A percentile compares a stretch with the other conserved stretches of the same genome.
phyloP scores from a whole-genome alignment of 1,284 basidiomycete genomes.

The Rhodotorula sp. region DNA sequence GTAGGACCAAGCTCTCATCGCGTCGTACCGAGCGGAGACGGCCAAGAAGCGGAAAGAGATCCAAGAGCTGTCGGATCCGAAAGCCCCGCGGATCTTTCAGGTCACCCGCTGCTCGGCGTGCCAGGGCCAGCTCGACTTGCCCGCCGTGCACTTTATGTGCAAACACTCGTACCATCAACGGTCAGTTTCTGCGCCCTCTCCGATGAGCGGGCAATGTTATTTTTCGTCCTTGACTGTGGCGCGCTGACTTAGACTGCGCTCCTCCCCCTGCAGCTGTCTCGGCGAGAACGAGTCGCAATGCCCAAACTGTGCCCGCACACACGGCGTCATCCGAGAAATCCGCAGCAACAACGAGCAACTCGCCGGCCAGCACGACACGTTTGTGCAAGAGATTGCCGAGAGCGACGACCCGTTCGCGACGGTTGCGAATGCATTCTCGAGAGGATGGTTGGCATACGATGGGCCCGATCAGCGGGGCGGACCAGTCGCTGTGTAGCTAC shows the following conservation, averaged over 20 bases:
- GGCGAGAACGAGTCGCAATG: conserved; percentile 79
- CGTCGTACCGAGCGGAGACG: conserved; percentile 83
- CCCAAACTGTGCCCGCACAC: conserved; percentile 77
- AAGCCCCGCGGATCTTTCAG: conserved; percentile 82
- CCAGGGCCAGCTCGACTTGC: conserved; percentile 81
- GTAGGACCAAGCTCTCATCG: conserved; percentile 78
- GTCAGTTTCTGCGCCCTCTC: conserved; percentile 55
- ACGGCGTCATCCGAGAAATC: conserved; percentile 85
- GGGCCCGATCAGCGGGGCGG: neutral
- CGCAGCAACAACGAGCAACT: conserved; percentile 75
- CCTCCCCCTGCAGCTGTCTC: conserved; percentile 61
- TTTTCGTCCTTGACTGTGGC: neutral
- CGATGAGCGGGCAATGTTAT: too few relatives aligned
- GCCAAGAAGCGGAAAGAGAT: conserved; percentile 77
- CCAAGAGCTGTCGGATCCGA: conserved; percentile 69
- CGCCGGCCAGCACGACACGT: conserved; percentile 83
- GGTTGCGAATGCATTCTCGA: conserved; percentile 73
- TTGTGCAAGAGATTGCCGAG: conserved; percentile 73
- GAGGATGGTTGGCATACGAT: conserved; percentile 16
- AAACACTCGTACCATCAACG: conserved; percentile 94
- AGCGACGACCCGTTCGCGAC: conserved; percentile 72
- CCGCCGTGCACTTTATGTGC: conserved; percentile 96
- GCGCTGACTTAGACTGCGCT: neutral
- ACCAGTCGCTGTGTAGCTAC: neutral
- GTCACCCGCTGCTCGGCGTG: conserved; percentile 87